phyloP scores from a whole-genome alignment of 2,329 filamentous ascomycete species.

The Aspergillus sp. region DNA sequence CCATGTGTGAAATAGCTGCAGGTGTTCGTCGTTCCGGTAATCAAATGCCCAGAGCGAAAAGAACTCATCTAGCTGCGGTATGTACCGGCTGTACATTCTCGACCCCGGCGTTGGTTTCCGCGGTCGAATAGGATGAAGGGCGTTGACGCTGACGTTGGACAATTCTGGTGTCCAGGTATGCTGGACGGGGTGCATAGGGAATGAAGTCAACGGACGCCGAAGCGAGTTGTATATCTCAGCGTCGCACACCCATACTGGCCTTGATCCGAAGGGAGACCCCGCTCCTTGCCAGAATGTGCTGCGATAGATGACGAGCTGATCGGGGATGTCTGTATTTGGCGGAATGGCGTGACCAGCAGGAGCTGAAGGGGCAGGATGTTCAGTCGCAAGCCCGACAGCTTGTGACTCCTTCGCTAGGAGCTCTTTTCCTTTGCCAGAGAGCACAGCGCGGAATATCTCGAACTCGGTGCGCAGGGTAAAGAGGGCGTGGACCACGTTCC shows the following conservation, averaged over 20 bases:
- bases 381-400: constrained; percentile 43
- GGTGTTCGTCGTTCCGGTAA: constrained; percentile 61
- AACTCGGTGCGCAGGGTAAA: constrained; percentile 30
- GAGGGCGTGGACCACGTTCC: constrained; percentile 39
- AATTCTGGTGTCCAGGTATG: constrained; percentile 49
- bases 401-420: constrained; percentile 30
- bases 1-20: constrained; percentile 73
- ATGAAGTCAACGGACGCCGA: constrained; percentile 24
- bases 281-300: constrained; percentile 69
- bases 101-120: constrained; percentile 69
- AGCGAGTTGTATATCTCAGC: constrained; percentile 30
- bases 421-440: constrained; percentile 29
- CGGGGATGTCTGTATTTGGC: constrained; percentile 32
- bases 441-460: constrained; percentile 35
- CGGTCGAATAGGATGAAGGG: constrained; percentile 68
- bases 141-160: constrained; percentile 52
- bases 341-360: constrained; percentile 38
- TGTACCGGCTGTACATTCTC: constrained; percentile 73
- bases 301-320: constrained; percentile 51
- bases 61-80: constrained; percentile 71
- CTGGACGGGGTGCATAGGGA: constrained; percentile 31
- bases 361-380: constrained; percentile 44
- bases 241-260: constrained; percentile 60
- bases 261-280: constrained; percentile 64
- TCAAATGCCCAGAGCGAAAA: constrained; percentile 75